Evolutionary conservation across 164 flowering plant genomes (phyloP), one percentile per base, ranked within the genome.

Genomic region (Vitis cinerea): DNA sequence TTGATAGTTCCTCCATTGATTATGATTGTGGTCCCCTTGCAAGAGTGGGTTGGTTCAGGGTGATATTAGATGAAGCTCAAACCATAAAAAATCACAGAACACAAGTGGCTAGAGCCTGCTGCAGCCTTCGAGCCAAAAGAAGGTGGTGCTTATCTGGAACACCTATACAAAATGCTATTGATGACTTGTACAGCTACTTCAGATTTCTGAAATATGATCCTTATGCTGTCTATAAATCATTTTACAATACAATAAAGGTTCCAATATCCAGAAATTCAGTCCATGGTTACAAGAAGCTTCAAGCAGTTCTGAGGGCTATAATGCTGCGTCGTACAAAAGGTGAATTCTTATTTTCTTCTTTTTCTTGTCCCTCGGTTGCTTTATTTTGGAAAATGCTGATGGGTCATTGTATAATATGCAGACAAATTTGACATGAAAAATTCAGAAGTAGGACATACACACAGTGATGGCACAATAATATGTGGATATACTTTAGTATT

Each of bases 61-160:
- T 96, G 65, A 80, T 96, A 65, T 79, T 96, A 29, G 99, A 96
- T 87, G 99, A 96, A 84, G 98, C 99, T 72, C 99, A 96, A 72
- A 92, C 98, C 29, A 96, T 93, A 50, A 96, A 96, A 68, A 96
- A 96, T 71, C 94, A 93, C 71, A 81, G 98, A 79, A 96, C 99
- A 54, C 97, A 83, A 77, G 93, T 93, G 55, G 97, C 99, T 70
- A 86, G 95, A 84, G 97, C 99, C 37, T 96, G 99, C 78, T 89
- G 94, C 75, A 88, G 97, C 65, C 97, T 96, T 73, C 84, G 95
- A 73, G 98, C 99, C 63, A 96, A 92, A 76, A 83, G 85, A 75
- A 87, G 99, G 77, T 96, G 99, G 99, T 96, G 99, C 77, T 83
- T 96, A 73, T 93, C 98, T 68, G 99, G 99, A 78, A 96, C 99